A percentile compares a stretch with the other conserved stretches of the same genome.
Conservation (phyloP, 2,329 filamentous ascomycete species). For the Diaporthe capsici region DNA sequence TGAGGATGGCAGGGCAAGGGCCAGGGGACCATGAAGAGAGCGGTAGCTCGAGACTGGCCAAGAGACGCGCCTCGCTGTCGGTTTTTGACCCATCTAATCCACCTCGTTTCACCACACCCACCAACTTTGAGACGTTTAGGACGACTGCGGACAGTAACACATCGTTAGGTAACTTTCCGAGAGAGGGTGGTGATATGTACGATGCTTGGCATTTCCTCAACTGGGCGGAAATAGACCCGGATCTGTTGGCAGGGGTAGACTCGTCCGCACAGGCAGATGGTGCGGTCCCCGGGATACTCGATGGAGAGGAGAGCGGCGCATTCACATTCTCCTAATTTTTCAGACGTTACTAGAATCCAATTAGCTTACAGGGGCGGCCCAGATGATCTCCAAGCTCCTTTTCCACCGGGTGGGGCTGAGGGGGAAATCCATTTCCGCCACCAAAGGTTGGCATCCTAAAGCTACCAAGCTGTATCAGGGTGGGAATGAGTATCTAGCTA, state of each 20-base stretch:
- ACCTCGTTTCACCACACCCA: not conserved
- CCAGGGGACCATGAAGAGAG: not conserved
- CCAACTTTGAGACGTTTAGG: not conserved
- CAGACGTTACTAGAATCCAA: rapidly evolving
- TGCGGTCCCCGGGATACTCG: not conserved
- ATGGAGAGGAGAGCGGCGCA: not conserved
- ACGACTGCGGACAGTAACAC: not conserved
- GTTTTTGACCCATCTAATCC: not conserved
- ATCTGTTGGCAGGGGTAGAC: not conserved
- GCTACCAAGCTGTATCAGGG: too few species aligned
- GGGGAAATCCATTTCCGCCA: constrained; percentile 4
- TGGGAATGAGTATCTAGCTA: too few species aligned
- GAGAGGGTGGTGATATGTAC: constrained; percentile 6
- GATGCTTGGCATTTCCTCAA: constrained; percentile 18
- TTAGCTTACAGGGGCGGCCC: rapidly evolving
- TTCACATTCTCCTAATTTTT: not conserved
- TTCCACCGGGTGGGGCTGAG: not conserved
- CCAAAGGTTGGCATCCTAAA: too few species aligned
- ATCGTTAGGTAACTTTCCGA: not conserved
- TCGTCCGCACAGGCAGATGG: not conserved
- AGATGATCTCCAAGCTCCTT: not conserved
- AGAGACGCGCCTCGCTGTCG: not conserved
- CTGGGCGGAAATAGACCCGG: constrained; percentile 8
- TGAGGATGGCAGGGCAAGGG: not conserved
- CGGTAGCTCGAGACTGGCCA: not conserved